These are phyloP conservation scores for Afroboletus lepidellus DNA, from an alignment of 1,284 basidiomycete species.

Conservation along the genomic window DNA sequence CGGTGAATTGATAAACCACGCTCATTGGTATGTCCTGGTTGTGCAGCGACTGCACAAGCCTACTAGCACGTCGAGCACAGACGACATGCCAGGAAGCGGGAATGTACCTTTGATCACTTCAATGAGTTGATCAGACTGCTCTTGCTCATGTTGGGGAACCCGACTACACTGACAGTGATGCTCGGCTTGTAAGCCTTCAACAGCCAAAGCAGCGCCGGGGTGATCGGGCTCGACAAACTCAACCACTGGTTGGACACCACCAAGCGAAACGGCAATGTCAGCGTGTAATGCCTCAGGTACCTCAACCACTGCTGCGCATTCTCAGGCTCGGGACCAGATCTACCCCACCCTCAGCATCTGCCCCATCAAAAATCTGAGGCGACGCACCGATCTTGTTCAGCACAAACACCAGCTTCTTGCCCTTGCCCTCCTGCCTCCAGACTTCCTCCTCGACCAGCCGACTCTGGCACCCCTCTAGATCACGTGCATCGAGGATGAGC, in stretches of 20 bases:
- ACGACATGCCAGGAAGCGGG: conserved; percentile 17
- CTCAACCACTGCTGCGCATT: conserved; percentile 47
- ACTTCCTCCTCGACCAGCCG: conserved; percentile 90
- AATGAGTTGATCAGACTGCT: conserved; percentile 94
- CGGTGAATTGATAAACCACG: conserved; percentile 95
- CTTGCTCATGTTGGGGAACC: conserved; percentile 98
- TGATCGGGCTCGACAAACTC: conserved; percentile 75
- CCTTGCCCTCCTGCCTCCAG: conserved; percentile 75
- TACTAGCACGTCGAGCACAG: conserved; percentile 38
- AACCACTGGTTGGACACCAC: conserved; percentile 78
- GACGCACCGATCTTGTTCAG: conserved; percentile 50
- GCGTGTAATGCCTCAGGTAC: conserved; percentile 87
- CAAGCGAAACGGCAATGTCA: conserved; percentile 92
- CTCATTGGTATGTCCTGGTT: conserved; percentile 94
- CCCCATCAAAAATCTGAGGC: conserved; percentile 36
- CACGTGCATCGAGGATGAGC: conserved; percentile 85
- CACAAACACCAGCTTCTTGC: conserved; percentile 55
- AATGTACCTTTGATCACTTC: conserved; percentile 77
- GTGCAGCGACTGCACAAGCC: conserved; percentile 91
- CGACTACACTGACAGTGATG: conserved; percentile 91
- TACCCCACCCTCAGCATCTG: conserved; percentile 29
- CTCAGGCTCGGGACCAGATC: conserved; percentile 54
- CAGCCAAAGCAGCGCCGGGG: conserved; percentile 81
- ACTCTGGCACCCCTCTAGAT: conserved; percentile 88
- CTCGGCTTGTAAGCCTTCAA: conserved; percentile 89